phyloP scores from a whole-genome alignment of 1,139 yeast genomes.

The Candida smagusa region DNA sequence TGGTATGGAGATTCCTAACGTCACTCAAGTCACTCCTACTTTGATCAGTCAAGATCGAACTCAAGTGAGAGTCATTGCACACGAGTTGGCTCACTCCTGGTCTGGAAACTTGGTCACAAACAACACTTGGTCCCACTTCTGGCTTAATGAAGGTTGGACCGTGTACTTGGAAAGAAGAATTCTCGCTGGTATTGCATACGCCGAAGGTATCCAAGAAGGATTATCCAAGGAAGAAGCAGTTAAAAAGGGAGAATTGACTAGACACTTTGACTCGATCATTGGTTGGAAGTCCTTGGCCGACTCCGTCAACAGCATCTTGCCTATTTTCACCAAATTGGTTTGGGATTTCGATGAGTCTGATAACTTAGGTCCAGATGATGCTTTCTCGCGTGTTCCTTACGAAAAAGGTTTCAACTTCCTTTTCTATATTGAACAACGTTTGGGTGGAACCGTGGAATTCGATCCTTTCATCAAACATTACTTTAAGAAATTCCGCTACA shows the following conservation, averaged over 20 bases:
- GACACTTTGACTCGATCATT: conserved; percentile 80
- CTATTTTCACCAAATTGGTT: conserved; percentile 49
- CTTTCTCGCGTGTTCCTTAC: conserved; percentile 84
- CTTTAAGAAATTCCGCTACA: conserved; percentile 29
- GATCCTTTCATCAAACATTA: conserved; percentile 33
- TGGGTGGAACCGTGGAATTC: conserved; percentile 28
- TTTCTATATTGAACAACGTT: conserved; percentile 23
- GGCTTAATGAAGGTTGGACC: conserved; percentile 97
- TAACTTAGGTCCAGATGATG: conserved; percentile 80
- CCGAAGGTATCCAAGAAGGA: conserved; percentile 13
- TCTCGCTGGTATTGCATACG: conserved; percentile 50
- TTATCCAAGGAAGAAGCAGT: conserved; percentile 11
- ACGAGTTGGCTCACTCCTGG: conserved; percentile 92
- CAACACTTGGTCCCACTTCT: conserved; percentile 89
- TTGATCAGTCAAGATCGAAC: conserved; percentile 82
- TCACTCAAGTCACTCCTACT: conserved; percentile 90
- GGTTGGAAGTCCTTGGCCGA: conserved; percentile 78
- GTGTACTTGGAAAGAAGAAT: conserved; percentile 88
- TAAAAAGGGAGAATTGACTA: conserved; percentile 64
- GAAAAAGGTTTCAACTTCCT: conserved; percentile 71
- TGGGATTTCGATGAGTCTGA: conserved; percentile 54
- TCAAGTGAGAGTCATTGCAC: conserved; percentile 86
- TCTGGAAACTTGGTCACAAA: conserved; percentile 87
- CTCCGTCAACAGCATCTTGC: conserved; percentile 42
- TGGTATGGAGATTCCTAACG: conserved; percentile 93